Conservation (phyloP, 2,329 filamentous ascomycete genomes). For the Fusarium liriodendri region DNA sequence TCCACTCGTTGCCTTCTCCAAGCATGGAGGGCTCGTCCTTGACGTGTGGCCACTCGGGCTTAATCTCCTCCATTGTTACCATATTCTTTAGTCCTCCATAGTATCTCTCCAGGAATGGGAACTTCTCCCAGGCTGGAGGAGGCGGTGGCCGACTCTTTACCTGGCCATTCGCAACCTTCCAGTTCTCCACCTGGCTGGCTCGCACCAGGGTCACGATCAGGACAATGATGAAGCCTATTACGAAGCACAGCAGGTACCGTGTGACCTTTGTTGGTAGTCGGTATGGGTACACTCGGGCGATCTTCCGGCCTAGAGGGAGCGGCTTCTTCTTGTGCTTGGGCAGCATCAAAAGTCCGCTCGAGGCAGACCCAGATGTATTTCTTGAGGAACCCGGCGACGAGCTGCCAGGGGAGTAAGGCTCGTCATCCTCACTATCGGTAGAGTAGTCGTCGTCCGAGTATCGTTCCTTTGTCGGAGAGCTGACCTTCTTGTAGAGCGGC, state of each 20-base stretch:
- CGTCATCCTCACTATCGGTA: slow-evolving; percentile 58
- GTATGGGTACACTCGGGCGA: slow-evolving; percentile 58
- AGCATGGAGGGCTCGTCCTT: slow-evolving; percentile 64
- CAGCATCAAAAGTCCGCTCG: slow-evolving; percentile 58
- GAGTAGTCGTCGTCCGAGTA: slow-evolving; percentile 62
- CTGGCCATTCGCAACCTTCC: slow-evolving; percentile 66
- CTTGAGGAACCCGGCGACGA: slow-evolving; percentile 65
- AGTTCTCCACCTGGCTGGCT: slow-evolving; percentile 78
- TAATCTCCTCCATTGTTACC: slow-evolving; percentile 72
- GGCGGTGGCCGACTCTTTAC: slow-evolving; percentile 61
- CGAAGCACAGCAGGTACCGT: slow-evolving; percentile 79
- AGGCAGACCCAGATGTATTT: slow-evolving; percentile 58
- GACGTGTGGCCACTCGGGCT: slow-evolving; percentile 82
- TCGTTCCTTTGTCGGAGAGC: slow-evolving; percentile 60
- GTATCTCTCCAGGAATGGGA: slow-evolving; percentile 87
- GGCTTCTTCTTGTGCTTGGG: slow-evolving; percentile 49
- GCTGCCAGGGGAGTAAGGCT: slow-evolving; percentile 56
- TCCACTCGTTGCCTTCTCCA: slow-evolving; percentile 29
- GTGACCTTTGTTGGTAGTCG: slow-evolving; percentile 78
- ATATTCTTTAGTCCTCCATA: slow-evolving; percentile 87
- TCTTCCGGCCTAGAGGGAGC: slow-evolving; percentile 29
- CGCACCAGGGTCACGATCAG: slow-evolving; percentile 82
- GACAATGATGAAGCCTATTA: slow-evolving; percentile 76
- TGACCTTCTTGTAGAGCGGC: slow-evolving; percentile 62
- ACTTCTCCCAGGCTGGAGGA: slow-evolving; percentile 84